Base-by-base conservation (phyloP, 805 yeast genomes). In the Saccharomycopsis oosterbeekiorum region DNA sequence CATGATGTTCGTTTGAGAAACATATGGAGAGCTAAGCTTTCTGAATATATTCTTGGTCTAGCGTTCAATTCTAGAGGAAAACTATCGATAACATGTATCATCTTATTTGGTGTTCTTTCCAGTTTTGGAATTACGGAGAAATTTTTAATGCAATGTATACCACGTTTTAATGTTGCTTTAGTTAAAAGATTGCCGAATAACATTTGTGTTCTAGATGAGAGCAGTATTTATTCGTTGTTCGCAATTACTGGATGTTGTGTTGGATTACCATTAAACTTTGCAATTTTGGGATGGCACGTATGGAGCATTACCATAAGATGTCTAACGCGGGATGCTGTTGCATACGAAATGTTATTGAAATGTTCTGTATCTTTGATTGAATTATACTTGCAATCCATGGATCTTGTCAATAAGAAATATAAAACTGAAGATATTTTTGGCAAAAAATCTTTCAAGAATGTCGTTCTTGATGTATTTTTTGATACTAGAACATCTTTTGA, bases 71-170 rank as follows among this genome's bases (percentile, higher is more conserved):
- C 71, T 4, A 69, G 70, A 8, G 77, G 82, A 0, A 71, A 75
- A 29, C 75, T 82, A 60, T 84, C 81, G 65, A 72, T 73, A 17
- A 73, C 84, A 59, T 82, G 84, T 2, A 69, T 81, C 36, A 67
- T 81, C 34, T 74, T 82, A 12, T 76, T 82, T 10, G 84, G 85
- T 8, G 76, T 77, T 39, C 69, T 83, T 59, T 71, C 81, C n/a
- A 36, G 42, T 26, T 37, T 54, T 15, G 54, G 58, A 12, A 40
- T 59, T 8, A 37, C 51, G 15, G 56, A 51, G 37, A 39, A 17
- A 36, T 56, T 53, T 8, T 34, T 56, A 43, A 17, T 55, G 24
- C 36, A 43, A 17, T 43, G 53, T n/a, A 19, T 47, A 47, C 53
- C 39, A 50, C 51, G 29, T 34, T 54, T 19, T 55, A 58, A 29